Conservation (phyloP, 352 stramenopile species). For the Phytophthora constricta region DNA sequence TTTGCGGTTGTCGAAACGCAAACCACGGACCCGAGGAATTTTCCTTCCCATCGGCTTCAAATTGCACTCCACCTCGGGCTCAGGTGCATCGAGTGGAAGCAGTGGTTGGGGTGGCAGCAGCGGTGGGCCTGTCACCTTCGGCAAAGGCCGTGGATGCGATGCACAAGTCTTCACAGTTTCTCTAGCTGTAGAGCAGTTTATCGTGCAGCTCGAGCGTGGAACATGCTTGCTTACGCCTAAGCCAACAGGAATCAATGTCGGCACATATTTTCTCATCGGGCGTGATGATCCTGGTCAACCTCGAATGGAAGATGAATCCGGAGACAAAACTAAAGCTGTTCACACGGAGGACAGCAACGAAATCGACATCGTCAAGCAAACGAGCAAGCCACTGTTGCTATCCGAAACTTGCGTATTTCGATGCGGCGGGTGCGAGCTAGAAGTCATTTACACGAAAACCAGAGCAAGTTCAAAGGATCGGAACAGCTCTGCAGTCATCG, state of each 20-base stretch:
- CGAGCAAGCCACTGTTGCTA: slow-evolving; percentile 76
- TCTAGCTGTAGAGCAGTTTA: slow-evolving; percentile 70
- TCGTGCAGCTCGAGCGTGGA: slow-evolving; percentile 65
- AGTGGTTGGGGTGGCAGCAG: slow-evolving; percentile 37
- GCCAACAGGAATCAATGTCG: slow-evolving; percentile 66
- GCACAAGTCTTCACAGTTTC: slow-evolving; percentile 64
- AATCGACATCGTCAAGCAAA: slow-evolving; percentile 59
- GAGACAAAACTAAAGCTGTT: not conserved
- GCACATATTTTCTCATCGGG: slow-evolving; percentile 74
- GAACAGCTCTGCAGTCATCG: slow-evolving; percentile 17
- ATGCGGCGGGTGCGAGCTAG: slow-evolving; percentile 61
- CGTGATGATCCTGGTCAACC: slow-evolving; percentile 36
- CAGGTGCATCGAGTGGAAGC: slow-evolving; percentile 32
- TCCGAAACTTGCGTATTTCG: slow-evolving; percentile 73
- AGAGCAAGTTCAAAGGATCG: not conserved
- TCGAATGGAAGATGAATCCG: not conserved
- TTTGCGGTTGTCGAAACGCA: slow-evolving; percentile 68
- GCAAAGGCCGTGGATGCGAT: slow-evolving; percentile 63
- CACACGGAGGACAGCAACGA: not conserved
- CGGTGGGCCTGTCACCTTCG: slow-evolving; percentile 53
- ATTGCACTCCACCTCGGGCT: slow-evolving; percentile 40
- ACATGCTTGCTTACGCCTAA: slow-evolving; percentile 64
- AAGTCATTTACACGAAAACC: slow-evolving; percentile 71
- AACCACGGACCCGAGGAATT: slow-evolving; percentile 46
- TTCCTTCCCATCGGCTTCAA: slow-evolving; percentile 69